These are phyloP conservation scores for Selenicereus undatus DNA, from an alignment of 148 eudicot genomes.

Conservation along the genomic window DNA sequence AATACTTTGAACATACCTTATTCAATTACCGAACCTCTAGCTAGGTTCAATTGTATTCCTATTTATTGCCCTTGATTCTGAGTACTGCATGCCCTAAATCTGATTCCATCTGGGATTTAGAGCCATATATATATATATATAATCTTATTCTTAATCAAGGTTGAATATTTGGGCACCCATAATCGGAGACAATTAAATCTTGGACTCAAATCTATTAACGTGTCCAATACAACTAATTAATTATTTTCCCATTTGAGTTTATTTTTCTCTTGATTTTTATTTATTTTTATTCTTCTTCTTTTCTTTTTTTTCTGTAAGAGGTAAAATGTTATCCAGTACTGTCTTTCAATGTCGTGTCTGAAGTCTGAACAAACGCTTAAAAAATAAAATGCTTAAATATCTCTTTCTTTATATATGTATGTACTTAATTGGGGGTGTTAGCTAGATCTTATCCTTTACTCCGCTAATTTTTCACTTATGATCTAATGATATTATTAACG, in stretches of 20 bases:
- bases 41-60: neutral
- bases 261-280: neutral
- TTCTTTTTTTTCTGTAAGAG: neutral
- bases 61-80: neutral
- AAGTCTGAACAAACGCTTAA: neutral
- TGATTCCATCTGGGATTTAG: conserved; percentile 8
- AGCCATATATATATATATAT: too few relatives aligned
- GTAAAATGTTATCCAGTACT: neutral
- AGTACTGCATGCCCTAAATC: conserved; percentile 7
- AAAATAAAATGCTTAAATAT: neutral
- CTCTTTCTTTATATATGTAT: neutral
- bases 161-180: conserved; percentile 12
- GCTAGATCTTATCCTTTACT: too few relatives aligned
- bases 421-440: neutral
- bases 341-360: neutral
- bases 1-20: conserved; percentile 20
- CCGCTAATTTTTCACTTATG: too few relatives aligned
- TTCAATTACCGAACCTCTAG: neutral
- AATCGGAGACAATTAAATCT: conserved; percentile 25
- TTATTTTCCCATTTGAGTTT: neutral
- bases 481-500: too few relatives aligned
- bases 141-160: neutral
- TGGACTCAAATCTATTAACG: neutral
- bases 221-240: neutral
- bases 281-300: neutral